phyloP scores from a whole-genome alignment of 2,329 filamentous ascomycete genomes.

The Venturia oleaginea region DNA sequence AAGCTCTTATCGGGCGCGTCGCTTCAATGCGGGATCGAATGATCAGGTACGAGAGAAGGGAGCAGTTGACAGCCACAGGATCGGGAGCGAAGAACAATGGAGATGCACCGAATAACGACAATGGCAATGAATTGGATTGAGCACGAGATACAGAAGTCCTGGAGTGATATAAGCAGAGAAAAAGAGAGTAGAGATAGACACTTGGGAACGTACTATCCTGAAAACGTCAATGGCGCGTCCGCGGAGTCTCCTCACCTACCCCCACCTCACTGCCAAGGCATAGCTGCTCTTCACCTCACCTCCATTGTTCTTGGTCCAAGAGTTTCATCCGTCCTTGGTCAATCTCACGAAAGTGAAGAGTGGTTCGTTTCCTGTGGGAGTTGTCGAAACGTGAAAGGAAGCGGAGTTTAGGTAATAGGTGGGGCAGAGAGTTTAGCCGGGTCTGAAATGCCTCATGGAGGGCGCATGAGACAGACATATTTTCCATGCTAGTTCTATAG shows the following conservation, averaged over 20 bases:
- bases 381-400: too few species aligned
- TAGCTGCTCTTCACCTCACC: background rate
- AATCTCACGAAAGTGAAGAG: background rate
- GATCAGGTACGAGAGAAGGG: background rate
- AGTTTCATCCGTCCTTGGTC: background rate
- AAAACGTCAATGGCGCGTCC: background rate
- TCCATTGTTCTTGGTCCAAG: too few species aligned
- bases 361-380: background rate
- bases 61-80: too few species aligned
- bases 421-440: too few species aligned
- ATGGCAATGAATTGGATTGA: background rate
- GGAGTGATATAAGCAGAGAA: background rate
- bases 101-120: too few species aligned
- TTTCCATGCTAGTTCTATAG: too few species aligned
- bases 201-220: background rate
- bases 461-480: too few species aligned
- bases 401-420: too few species aligned
- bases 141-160: background rate
- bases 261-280: background rate
- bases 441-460: too few species aligned
- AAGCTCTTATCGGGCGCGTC: slow-evolving; percentile 5
- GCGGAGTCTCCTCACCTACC: background rate
- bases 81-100: too few species aligned
- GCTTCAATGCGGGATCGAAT: background rate
- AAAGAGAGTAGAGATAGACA: background rate